phyloP scores from a whole-genome alignment of 1,284 basidiomycete species.

The Neonothopanus nambi region DNA sequence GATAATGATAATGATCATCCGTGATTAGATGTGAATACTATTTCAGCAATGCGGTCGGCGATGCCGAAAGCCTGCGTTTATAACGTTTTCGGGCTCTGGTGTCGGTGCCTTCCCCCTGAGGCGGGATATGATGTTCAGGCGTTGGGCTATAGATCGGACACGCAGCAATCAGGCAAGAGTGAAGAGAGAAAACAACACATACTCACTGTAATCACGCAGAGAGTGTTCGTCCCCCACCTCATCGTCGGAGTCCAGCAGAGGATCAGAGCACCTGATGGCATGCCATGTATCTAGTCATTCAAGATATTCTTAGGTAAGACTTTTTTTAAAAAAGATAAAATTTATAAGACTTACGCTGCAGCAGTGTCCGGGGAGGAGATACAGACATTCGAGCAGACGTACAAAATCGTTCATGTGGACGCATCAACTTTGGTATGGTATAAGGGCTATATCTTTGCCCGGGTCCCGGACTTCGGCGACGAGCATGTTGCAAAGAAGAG shows the following conservation, averaged over 20 bases:
- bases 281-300: slow-evolving; percentile 55
- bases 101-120: slow-evolving; percentile 51
- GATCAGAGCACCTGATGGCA: slow-evolving; percentile 50
- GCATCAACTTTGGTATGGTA: background rate
- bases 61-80: background rate
- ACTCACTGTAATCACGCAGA: slow-evolving; percentile 55
- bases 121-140: slow-evolving; percentile 57
- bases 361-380: slow-evolving; percentile 35
- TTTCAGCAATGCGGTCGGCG: no score
- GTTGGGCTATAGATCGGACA: slow-evolving; percentile 39
- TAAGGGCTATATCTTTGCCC: slow-evolving; percentile 16
- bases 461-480: background rate
- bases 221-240: slow-evolving; percentile 54
- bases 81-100: slow-evolving; percentile 36
- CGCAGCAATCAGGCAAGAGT: slow-evolving; percentile 13
- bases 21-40: no score
- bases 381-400: background rate
- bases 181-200: background rate
- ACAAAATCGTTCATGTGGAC: slow-evolving; percentile 1
- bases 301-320: slow-evolving; percentile 10
- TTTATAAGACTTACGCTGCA: slow-evolving; percentile 49
- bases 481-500: no score
- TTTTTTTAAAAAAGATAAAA: slow-evolving; percentile 1
- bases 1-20: background rate
- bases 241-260: slow-evolving; percentile 57